Base-by-base conservation (phyloP, 805 yeast genomes). In the Hyphopichia homilentoma region DNA sequence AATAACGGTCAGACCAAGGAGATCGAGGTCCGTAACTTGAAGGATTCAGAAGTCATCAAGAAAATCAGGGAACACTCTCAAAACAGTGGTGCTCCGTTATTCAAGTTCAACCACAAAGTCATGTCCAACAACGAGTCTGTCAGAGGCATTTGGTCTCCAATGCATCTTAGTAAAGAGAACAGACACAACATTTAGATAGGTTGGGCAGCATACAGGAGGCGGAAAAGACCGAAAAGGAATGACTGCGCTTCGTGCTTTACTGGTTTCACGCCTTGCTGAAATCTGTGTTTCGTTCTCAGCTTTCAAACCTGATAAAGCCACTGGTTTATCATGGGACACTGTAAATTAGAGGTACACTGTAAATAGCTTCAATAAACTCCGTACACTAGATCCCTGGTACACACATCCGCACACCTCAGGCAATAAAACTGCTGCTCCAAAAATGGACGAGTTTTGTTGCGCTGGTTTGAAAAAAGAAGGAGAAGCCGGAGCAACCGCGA, bases 71-170 rank as follows among this genome's bases (percentile, higher is more conserved):
- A 84, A 29, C 61, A 84, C 48, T 65, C 75, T 39, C 83, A 81
- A 53, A 66, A 88, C 17, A 73, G 84, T 29, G 97, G 97, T 32
- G 79, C 78, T 49, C 50, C 54, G 7, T 70, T 74, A 48, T 64
- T 72, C 47, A 83, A 83, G 57, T 77, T 68, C 45, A 79, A 84
- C 52, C 82, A 86, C 36, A 64, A 60, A 50, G 97, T 93, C 21
- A 75, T 79, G 58, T 81, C 95, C 25, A 61, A 73, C 40, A 93
- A 90, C 55, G 75, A 73, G 34, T 79, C 94, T 35, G 88, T 90
- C 12, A 83, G 98, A 71, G 98, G 98, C 51, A 73, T 93, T 30
- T 93, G 98, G 98, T 88, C 97, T 28, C 98, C 98, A 37, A 70
- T 90, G 68, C 96, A 89, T 53, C 81, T 75, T 31, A 53, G 57